A percentile compares a stretch with the other conserved stretches of the same genome.
Evolutionary conservation across 1,284 basidiomycete species (phyloP).

Genomic region (Boletus mariae): DNA sequence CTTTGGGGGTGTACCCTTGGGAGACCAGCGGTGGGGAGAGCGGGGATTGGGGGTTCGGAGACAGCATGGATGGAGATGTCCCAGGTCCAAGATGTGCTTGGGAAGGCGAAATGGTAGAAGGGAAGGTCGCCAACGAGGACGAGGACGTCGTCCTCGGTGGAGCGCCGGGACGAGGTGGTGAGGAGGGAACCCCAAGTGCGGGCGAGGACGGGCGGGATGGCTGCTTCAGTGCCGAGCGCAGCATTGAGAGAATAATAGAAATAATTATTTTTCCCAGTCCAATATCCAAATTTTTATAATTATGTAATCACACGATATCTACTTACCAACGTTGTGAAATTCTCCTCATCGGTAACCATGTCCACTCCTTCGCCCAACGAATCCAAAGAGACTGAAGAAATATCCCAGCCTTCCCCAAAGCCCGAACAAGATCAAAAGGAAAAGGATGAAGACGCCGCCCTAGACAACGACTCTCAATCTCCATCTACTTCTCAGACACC

Average conservation of each 20-base stretch:
- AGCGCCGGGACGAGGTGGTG: slow-evolving; percentile 17
- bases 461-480: neutral
- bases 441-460: slow-evolving; percentile 4
- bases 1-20: slow-evolving; percentile 74
- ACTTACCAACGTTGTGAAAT: neutral
- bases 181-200: slow-evolving; percentile 17
- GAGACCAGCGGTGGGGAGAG: slow-evolving; percentile 31
- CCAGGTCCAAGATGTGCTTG: slow-evolving; percentile 14
- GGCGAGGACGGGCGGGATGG: slow-evolving; percentile 31
- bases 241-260: slow-evolving; percentile 15
- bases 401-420: slow-evolving; percentile 3
- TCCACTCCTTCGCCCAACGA: neutral
- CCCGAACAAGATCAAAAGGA: neutral
- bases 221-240: slow-evolving; percentile 53
- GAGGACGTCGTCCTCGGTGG: slow-evolving; percentile 19
- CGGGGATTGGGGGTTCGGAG: slow-evolving; percentile 17
- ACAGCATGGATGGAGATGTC: slow-evolving; percentile 17
- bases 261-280: slow-evolving; percentile 5
- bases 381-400: slow-evolving; percentile 3
- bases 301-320: neutral
- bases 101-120: slow-evolving; percentile 9
- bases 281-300: neutral
- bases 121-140: slow-evolving; percentile 18
- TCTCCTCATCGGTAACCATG: slow-evolving; percentile 7
- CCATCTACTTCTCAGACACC: slow-evolving; percentile 10